A percentile compares a stretch with the other conserved stretches of the same genome.
Evolutionary conservation across 345 rosid species (phyloP).

Genomic region (Psidium friedrichsthalianum): DNA sequence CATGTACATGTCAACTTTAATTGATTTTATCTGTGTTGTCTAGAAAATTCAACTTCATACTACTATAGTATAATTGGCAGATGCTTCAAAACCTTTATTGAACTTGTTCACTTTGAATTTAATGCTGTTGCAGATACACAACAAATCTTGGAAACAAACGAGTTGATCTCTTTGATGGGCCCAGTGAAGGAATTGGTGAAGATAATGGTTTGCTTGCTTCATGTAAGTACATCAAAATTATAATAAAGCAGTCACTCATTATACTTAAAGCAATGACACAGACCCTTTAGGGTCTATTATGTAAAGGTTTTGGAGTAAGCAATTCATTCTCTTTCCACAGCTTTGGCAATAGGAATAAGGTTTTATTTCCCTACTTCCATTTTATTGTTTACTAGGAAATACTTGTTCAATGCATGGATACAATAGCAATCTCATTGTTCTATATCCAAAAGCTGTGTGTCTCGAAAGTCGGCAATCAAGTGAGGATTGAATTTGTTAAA

Average conservation of each 20-base stretch:
- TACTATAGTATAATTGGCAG: background rate
- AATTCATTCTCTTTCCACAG: background rate
- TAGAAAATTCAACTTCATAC: background rate
- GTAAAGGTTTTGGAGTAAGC: background rate
- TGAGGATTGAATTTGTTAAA: background rate
- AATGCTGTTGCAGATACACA: slow-evolving; percentile 31
- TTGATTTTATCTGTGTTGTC: background rate
- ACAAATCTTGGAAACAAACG: slow-evolving; percentile 43
- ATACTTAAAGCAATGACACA: background rate
- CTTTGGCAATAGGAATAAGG: background rate
- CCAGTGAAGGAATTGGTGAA: slow-evolving; percentile 71
- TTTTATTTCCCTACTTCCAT: background rate
- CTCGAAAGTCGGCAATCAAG: background rate
- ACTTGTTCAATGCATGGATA: background rate
- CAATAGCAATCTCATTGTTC: background rate
- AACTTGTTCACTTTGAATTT: background rate
- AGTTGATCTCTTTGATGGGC: slow-evolving; percentile 76
- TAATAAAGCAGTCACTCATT: background rate
- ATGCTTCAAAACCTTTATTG: background rate
- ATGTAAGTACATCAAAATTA: slow-evolving; percentile 28
- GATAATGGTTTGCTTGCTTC: slow-evolving; percentile 85
- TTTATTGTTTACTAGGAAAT: background rate
- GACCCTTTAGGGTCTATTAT: background rate
- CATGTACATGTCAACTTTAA: background rate
- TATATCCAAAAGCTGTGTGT: background rate